Conservation (phyloP, 2,329 filamentous ascomycete species). For the Colletotrichum sojae region DNA sequence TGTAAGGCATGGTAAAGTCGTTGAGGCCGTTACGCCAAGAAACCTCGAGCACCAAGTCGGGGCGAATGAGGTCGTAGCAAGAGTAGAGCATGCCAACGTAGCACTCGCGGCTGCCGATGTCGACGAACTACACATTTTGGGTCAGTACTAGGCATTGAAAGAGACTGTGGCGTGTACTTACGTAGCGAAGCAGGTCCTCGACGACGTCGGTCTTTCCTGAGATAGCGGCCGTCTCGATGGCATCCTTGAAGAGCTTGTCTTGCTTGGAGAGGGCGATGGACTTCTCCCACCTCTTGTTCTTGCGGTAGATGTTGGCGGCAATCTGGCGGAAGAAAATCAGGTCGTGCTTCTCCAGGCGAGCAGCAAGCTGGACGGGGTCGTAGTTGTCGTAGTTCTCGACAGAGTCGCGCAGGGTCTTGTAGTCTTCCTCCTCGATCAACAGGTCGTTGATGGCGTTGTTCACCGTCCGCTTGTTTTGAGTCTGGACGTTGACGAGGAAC, state of each 20-base stretch:
- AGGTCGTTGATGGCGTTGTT: conserved; percentile 99
- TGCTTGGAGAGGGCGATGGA: conserved; percentile 98
- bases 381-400: conserved; percentile 99
- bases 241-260: conserved; percentile 99
- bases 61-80: conserved; percentile 96
- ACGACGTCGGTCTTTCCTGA: conserved; percentile 93
- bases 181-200: conserved; percentile 95
- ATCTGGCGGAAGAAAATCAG: conserved; percentile 99
- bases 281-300: conserved; percentile 99
- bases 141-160: conserved; percentile 49
- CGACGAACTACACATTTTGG: conserved; percentile 81
- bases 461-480: conserved; percentile 97
- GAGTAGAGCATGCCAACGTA: conserved; percentile 99
- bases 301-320: conserved; percentile 97
- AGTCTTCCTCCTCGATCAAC: conserved; percentile 98
- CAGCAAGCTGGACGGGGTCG: conserved; percentile 91
- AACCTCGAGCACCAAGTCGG: conserved; percentile 93
- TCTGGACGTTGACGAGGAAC: conserved; percentile 95
- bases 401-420: conserved; percentile 98
- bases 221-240: conserved; percentile 96
- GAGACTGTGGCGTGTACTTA: conserved; percentile 69
- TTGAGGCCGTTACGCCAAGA: conserved; percentile 96
- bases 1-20: conserved; percentile 99
- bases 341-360: conserved; percentile 96
- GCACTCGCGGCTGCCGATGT: conserved; percentile 98